Evolutionary conservation across 2,329 filamentous ascomycete species (phyloP), one percentile per base, ranked within the genome.

Genomic region (Albifimbria verrucaria): DNA sequence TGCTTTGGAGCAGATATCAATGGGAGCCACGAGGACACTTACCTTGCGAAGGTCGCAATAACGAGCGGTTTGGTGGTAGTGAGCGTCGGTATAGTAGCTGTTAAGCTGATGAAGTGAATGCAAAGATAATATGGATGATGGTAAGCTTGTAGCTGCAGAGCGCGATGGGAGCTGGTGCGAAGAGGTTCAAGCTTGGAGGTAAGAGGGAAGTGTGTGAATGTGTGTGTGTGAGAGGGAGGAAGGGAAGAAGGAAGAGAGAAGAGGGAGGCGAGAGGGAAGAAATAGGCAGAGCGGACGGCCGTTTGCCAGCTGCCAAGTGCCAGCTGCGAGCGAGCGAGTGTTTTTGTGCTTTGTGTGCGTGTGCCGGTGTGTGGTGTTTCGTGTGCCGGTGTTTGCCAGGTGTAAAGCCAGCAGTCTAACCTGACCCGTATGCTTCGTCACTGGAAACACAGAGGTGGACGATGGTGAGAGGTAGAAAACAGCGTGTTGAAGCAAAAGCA

Each of bases 281-380:
- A 50, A 44, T 18, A 23, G 32, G 41, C 42, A 52, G 55, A 12
- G 28, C 24, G 48, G 56, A 54, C 51, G 32, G 57, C 52, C 39
- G 43, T 36, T 49, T 51, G 49, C 44, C 47, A 28, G 12, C 32
- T 39, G 32, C 18, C 32, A 39, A n/a, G 32, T 39, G 32, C 6
- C 32, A 12, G 4, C 12, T 39, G 32, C 12, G 32, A 17, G 32
- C 18, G 32, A 17, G 32, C 18, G 32, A 5, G 32, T 39, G 32
- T 39, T 12, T 39, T 6, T 39, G 26, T 39, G 32, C 32, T n/a
- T n/a, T 15, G 32, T 39, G 32, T 39, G 32, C 5, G 15, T 39
- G 32, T 12, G 32, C 32, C 32, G 6, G n/a, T n/a, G n/a, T n/a
- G n/a, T n/a, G n/a, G 26, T 39, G 32, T n/a, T n/a, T n/a, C 11